phyloP scores from a whole-genome alignment of 257 asterid species.

The Gardenia jasminoides region DNA sequence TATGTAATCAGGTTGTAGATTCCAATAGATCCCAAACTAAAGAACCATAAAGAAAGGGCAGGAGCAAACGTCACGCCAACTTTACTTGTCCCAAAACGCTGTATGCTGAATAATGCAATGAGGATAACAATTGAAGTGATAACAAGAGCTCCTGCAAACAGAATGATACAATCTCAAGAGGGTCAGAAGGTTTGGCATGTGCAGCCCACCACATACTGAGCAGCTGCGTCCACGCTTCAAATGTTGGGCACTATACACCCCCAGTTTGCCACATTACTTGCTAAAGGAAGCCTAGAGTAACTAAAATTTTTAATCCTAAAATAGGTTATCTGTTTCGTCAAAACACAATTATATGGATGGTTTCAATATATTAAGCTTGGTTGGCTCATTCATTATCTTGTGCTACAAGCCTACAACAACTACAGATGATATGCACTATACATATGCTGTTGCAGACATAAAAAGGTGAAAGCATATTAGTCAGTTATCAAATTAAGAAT shows the following conservation, averaged over 20 bases:
- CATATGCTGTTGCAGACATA: neutral
- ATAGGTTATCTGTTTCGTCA: neutral
- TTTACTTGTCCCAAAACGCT: slow-evolving; percentile 79
- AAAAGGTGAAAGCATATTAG: neutral
- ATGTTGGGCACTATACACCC: neutral
- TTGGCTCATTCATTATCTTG: neutral
- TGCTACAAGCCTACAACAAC: neutral
- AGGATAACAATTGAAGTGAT: slow-evolving; percentile 78
- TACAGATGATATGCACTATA: neutral
- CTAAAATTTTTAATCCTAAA: neutral
- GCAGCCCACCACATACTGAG: neutral
- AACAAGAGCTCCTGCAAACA: slow-evolving; percentile 78
- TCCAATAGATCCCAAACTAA: slow-evolving; percentile 80
- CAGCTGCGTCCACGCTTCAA: neutral
- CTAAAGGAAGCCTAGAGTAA: neutral
- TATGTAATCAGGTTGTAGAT: slow-evolving; percentile 70
- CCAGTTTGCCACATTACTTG: neutral
- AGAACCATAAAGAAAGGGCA: slow-evolving; percentile 90
- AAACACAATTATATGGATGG: neutral
- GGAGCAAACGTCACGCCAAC: slow-evolving; percentile 93
- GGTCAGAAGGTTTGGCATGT: neutral
- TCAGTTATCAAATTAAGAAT: slow-evolving; percentile 4
- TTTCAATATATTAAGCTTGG: neutral
- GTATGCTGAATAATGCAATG: slow-evolving; percentile 78
- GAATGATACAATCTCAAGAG: neutral